A percentile compares a stretch with the other conserved stretches of the same genome.
Evolutionary conservation across 1,139 yeast species (phyloP).

Genomic region (Meyerozyma smithsonii): DNA sequence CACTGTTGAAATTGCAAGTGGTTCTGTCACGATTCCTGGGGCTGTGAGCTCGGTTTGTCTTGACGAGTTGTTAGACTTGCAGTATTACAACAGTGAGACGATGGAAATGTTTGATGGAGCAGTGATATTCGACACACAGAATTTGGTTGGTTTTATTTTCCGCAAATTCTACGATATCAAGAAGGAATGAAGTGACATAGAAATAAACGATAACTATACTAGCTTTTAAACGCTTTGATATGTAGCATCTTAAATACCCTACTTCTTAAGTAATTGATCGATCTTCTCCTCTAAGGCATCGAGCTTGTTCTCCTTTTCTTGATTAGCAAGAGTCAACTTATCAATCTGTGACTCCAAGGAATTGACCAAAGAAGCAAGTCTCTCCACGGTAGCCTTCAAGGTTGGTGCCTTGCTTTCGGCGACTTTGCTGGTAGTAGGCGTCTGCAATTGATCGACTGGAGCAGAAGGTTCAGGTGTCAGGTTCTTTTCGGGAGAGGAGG

Average conservation of each 20-base stretch:
- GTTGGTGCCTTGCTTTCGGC: conserved; percentile 42
- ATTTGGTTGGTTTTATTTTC: conserved; percentile 63
- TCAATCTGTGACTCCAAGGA: conserved; percentile 52
- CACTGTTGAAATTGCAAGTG: conserved; percentile 57
- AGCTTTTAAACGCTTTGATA: conserved; percentile 1
- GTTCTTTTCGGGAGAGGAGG: background rate
- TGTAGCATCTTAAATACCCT: conserved; percentile 9
- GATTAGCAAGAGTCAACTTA: conserved; percentile 46
- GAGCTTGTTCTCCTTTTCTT: conserved; percentile 61
- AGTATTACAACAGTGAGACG: conserved; percentile 52
- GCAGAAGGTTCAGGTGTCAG: background rate
- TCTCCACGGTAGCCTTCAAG: conserved; percentile 65
- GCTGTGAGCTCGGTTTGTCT: conserved; percentile 51
- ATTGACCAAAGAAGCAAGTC: conserved; percentile 51
- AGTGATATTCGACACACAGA: conserved; percentile 63
- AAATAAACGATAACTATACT: background rate
- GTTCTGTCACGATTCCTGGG: conserved; percentile 44
- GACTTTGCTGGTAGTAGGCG: conserved; percentile 6
- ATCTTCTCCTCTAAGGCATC: conserved; percentile 38
- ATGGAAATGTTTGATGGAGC: conserved; percentile 58
- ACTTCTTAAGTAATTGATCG: conserved; percentile 29
- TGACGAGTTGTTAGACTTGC: conserved; percentile 66
- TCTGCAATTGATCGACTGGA: background rate
- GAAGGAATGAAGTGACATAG: conserved; percentile 8
- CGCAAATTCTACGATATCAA: conserved; percentile 60